Percentiles rank a stretch among this genome's conserved stretches.
Conservation (phyloP, 2,329 filamentous ascomycete genomes). For the Sporothrix dimorphospora region DNA sequence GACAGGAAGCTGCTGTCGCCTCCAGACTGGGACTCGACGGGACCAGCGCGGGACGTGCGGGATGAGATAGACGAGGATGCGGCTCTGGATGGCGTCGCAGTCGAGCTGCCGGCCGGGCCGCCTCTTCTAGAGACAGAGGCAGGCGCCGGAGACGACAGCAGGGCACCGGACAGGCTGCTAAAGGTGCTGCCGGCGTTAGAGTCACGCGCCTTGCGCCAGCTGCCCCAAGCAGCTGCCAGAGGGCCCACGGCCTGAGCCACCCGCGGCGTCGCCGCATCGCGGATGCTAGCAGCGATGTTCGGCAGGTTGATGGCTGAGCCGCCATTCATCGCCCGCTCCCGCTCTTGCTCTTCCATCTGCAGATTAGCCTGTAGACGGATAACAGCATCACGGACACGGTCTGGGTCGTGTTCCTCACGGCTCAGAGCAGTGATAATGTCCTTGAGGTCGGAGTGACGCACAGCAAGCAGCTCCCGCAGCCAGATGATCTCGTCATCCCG, state of each 20-base stretch:
- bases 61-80: slow-evolving; percentile 52
- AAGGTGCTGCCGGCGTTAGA: slow-evolving; percentile 43
- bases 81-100: slow-evolving; percentile 63
- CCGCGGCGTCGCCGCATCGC: slow-evolving; percentile 76
- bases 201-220: slow-evolving; percentile 76
- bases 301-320: slow-evolving; percentile 69
- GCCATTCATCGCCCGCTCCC: slow-evolving; percentile 78
- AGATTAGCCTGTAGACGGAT: slow-evolving; percentile 93
- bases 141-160: slow-evolving; percentile 46
- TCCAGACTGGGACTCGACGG: slow-evolving; percentile 39
- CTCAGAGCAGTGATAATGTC: slow-evolving; percentile 85
- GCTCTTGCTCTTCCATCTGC: slow-evolving; percentile 97
- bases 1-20: slow-evolving; percentile 65
- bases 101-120: slow-evolving; percentile 41
- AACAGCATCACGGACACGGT: slow-evolving; percentile 82
- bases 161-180: slow-evolving; percentile 52
- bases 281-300: slow-evolving; percentile 68
- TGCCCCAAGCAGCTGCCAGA: slow-evolving; percentile 90
- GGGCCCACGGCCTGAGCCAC: slow-evolving; percentile 80
- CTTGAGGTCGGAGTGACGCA: slow-evolving; percentile 86
- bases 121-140: slow-evolving; percentile 28
- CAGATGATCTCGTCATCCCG: slow-evolving; percentile 92
- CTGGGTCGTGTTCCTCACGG: slow-evolving; percentile 73
- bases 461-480: slow-evolving; percentile 89
- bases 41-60: slow-evolving; percentile 55